Percentiles rank a stretch among this genome's conserved stretches.
These are phyloP conservation scores for Ogataea salicorniae DNA, from an alignment of 805 yeast species.

Conservation along the genomic window DNA sequence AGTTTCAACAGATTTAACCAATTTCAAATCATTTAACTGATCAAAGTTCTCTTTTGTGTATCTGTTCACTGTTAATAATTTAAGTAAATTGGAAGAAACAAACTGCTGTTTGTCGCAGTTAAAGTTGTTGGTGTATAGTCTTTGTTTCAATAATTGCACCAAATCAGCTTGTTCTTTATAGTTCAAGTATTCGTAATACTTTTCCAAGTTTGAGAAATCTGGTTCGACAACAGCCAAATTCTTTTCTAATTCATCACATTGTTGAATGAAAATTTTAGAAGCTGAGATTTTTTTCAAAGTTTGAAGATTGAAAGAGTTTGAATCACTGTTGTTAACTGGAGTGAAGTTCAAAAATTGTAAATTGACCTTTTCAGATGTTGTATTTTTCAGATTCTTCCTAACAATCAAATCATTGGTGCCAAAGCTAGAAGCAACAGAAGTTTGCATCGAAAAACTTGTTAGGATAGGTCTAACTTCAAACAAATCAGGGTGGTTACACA, in stretches of 20 bases:
- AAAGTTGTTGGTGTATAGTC: constrained; percentile 56
- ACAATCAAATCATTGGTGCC: constrained; percentile 37
- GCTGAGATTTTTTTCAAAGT: constrained; percentile 44
- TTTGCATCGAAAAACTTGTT: constrained; percentile 77
- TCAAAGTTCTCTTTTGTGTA: constrained; percentile 25
- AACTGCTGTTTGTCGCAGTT: constrained; percentile 64
- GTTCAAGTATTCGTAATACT: constrained; percentile 55
- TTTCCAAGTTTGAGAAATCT: constrained; percentile 38
- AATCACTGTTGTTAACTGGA: constrained; percentile 41
- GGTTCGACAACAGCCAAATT: constrained; percentile 30
- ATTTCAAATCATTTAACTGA: constrained; percentile 27
- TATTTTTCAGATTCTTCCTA: constrained; percentile 24
- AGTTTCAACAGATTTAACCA: constrained; percentile 38
- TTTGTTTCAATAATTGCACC: constrained; percentile 50
- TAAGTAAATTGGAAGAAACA: constrained; percentile 57
- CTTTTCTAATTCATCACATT: constrained; percentile 38
- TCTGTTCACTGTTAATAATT: constrained; percentile 31
- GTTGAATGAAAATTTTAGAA: constrained; percentile 37
- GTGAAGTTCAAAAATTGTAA: constrained; percentile 57
- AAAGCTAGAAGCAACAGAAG: constrained; percentile 53
- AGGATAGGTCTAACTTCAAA: constrained; percentile 94
- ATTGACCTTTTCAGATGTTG: constrained; percentile 31
- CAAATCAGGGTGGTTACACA: constrained; percentile 92
- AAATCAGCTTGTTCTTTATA: constrained; percentile 47
- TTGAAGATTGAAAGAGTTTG: constrained; percentile 43